These are phyloP conservation scores for Acer saccharum DNA, from an alignment of 345 rosid genomes.

Conservation along the genomic window DNA sequence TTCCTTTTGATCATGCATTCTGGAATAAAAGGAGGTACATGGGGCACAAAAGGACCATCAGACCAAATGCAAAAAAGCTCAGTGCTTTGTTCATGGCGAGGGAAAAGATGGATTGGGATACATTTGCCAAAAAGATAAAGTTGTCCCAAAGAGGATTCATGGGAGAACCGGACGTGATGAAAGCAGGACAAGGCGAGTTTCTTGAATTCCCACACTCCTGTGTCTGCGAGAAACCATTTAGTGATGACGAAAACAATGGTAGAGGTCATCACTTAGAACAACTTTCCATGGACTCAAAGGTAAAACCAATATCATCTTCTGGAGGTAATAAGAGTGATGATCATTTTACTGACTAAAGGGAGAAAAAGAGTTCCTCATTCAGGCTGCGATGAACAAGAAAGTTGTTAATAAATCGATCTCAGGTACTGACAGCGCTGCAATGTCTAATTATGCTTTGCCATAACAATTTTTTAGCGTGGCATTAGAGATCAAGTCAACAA, in stretches of 20 bases:
- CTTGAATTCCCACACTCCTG: conserved; percentile 87
- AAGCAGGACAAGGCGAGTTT: conserved; percentile 86
- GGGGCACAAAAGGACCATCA: conserved; percentile 95
- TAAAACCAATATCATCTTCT: conserved; percentile 18
- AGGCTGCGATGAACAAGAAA: conserved; percentile 1
- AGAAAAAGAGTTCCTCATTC: neutral
- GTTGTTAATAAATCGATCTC: neutral
- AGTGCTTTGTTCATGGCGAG: conserved; percentile 74
- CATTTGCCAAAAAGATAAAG: conserved; percentile 83
- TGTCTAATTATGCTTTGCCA: neutral
- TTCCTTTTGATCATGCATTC: conserved; percentile 9
- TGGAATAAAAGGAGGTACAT: conserved; percentile 72
- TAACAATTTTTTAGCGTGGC: conserved; percentile 11
- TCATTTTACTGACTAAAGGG: conserved; percentile 37
- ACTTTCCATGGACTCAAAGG: conserved; percentile 4
- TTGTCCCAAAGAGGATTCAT: conserved; percentile 89
- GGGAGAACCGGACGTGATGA: conserved; percentile 96
- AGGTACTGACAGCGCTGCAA: neutral
- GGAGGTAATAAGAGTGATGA: conserved; percentile 37
- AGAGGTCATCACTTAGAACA: conserved; percentile 5
- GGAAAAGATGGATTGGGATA: conserved; percentile 73
- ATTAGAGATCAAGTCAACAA: conserved; percentile 4
- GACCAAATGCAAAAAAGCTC: conserved; percentile 91
- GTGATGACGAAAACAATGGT: conserved; percentile 26
- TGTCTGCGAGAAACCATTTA: conserved; percentile 64